Evolutionary conservation across 306 rosid species (phyloP), one percentile per base, ranked within the genome.

Genomic region (Astragalus membranaceus): DNA sequence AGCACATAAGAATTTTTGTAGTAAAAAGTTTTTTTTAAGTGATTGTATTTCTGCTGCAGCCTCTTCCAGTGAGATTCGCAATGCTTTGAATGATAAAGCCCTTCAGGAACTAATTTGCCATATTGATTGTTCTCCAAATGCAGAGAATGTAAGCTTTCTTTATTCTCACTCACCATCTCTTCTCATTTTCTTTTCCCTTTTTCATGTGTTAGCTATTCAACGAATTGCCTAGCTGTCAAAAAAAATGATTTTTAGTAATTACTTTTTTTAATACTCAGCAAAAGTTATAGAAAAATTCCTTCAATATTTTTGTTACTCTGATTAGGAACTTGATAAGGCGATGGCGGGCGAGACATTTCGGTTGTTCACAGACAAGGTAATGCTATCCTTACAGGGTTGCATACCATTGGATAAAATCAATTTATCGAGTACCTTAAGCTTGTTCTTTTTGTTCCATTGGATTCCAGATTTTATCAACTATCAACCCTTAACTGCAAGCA

Each of bases 261-360:
- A 51, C 2, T 68, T 14, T 36, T 57, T 76, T 69, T 53, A 43
- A 16, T 42, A 55, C 69, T 32, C 26, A 20, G n/a, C 17, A 35
- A 5, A 60, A 49, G 64, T 53, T 70, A 36, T 2, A 11, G 23
- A 53, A 32, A 60, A n/a, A 0, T 13, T 62, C 35, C 62, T 65
- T 80, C 46, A 65, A 58, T 52, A 46, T 63, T 72, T 61, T 56
- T 50, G 66, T 47, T 80, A 5, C 67, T 47, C n/a, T 72, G 9
- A 35, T 67, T 60, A 93, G 96, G 97, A 86, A 76, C 89, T 90
- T 66, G 98, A 85, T 67, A 88, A 81, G 75, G 96, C 96, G 23
- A 86, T 90, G 92, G 84, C 69, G 15, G 79, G 72, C 56, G 96
- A 90, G 80, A 78, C 59, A 51, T 86, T 90, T 79, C 70, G 78